phyloP scores from a whole-genome alignment of 2,329 filamentous ascomycete species.

The Colletotrichum costaricense region DNA sequence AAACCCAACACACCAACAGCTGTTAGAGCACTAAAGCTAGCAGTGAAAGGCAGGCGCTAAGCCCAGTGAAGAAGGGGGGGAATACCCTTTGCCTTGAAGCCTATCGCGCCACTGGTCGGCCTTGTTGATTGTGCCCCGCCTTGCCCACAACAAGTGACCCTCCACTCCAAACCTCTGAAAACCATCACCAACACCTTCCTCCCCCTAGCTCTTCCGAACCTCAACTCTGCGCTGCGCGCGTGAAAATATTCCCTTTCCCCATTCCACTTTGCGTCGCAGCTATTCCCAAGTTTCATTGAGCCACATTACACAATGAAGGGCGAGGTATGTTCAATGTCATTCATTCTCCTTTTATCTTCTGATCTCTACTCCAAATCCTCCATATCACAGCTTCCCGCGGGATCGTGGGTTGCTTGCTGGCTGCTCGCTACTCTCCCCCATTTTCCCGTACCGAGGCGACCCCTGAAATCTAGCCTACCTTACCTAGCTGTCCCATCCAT shows the following conservation, averaged over 20 bases:
- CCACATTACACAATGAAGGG: slow-evolving; percentile 63
- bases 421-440: not conserved
- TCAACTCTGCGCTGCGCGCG: slow-evolving; percentile 48
- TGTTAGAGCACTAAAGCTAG: slow-evolving; percentile 16
- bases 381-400: not conserved
- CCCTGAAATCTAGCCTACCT: slow-evolving; percentile 23
- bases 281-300: slow-evolving; percentile 37
- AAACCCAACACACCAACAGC: slow-evolving; percentile 1
- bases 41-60: slow-evolving; percentile 25
- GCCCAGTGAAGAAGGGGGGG: slow-evolving; percentile 27
- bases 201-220: slow-evolving; percentile 42
- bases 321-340: slow-evolving; percentile 57
- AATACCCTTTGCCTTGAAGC: slow-evolving; percentile 23
- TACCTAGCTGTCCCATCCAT: not conserved
- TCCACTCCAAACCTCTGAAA: slow-evolving; percentile 44
- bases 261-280: slow-evolving; percentile 37
- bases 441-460: slow-evolving; percentile 16
- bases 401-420: slow-evolving; percentile 26
- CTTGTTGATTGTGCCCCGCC: slow-evolving; percentile 42
- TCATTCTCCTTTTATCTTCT: slow-evolving; percentile 8
- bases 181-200: slow-evolving; percentile 46
- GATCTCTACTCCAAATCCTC: not conserved
- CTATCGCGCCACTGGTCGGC: slow-evolving; percentile 34
- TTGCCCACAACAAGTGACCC: slow-evolving; percentile 41
- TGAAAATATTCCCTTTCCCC: slow-evolving; percentile 41